Conservation (phyloP, 805 yeast species). For the Ogataea degrootiae region DNA sequence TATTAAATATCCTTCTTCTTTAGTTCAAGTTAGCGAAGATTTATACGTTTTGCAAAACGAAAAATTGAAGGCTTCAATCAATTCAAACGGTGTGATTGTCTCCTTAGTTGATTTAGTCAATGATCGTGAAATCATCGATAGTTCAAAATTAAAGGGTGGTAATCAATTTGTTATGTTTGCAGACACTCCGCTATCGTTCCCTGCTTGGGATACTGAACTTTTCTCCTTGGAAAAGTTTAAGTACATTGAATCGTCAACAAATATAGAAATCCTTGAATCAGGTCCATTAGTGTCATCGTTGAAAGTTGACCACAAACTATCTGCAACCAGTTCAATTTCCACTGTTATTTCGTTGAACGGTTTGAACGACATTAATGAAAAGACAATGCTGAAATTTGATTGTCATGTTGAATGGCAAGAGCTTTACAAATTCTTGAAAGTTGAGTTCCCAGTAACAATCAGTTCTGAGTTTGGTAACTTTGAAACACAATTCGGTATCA, state of each 20-base stretch:
- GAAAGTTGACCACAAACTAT: conserved; percentile 55
- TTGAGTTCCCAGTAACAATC: conserved; percentile 88
- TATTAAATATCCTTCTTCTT: conserved; percentile 45
- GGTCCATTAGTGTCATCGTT: conserved; percentile 63
- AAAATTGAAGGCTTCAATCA: conserved; percentile 51
- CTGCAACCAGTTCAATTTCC: conserved; percentile 51
- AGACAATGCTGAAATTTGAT: conserved; percentile 45
- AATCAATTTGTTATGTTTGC: conserved; percentile 80
- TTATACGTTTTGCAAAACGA: conserved; percentile 54
- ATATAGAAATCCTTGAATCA: conserved; percentile 36
- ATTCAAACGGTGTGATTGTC: conserved; percentile 49
- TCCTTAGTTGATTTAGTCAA: conserved; percentile 57
- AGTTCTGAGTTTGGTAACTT: conserved; percentile 74
- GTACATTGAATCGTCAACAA: conserved; percentile 40
- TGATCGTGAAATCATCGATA: conserved; percentile 64
- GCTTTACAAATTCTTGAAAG: conserved; percentile 81
- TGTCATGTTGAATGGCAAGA: conserved; percentile 83
- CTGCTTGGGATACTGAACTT: conserved; percentile 97
- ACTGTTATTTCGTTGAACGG: conserved; percentile 71
- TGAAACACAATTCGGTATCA: conserved; percentile 92
- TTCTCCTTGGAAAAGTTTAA: conserved; percentile 72
- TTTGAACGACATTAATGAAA: conserved; percentile 30
- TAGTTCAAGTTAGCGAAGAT: conserved; percentile 34
- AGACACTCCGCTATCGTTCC: conserved; percentile 87
- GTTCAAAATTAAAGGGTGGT: conserved; percentile 54